Evolutionary conservation across 805 yeast species (phyloP).

Genomic region (Schwanniomyces pseudopolymorphus): DNA sequence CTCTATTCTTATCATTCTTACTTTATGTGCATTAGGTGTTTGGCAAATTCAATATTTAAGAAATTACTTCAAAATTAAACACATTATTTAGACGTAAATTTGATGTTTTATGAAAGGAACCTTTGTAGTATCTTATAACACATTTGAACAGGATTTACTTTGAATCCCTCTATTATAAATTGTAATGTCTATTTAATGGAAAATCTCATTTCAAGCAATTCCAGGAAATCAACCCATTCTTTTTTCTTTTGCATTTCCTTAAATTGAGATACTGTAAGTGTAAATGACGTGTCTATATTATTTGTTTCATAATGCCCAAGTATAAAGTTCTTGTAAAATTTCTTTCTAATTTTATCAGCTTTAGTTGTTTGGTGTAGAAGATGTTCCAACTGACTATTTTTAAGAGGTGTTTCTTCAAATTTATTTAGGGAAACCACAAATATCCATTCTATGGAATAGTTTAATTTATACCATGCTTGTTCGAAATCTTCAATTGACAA

Average conservation of each 20-base stretch:
- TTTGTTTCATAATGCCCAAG: neutral
- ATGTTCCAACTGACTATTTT: neutral
- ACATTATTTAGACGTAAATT: slow-evolving; percentile 49
- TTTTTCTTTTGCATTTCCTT: neutral
- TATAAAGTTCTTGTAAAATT: neutral
- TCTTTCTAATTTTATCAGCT: slow-evolving; percentile 4
- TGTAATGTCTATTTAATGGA: neutral
- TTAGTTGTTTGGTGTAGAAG: neutral
- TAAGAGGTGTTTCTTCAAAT: neutral
- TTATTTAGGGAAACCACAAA: slow-evolving; percentile 5
- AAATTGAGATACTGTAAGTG: neutral
- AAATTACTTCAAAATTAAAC: slow-evolving; percentile 86
- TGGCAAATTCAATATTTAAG: slow-evolving; percentile 94
- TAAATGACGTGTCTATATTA: neutral
- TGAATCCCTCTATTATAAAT: neutral
- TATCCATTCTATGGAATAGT: slow-evolving; percentile 23
- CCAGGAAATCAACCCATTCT: slow-evolving; percentile 4
- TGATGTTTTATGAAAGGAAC: neutral
- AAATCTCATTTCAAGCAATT: slow-evolving; percentile 2
- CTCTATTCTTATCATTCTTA: slow-evolving; percentile 64
- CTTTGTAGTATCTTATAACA: neutral
- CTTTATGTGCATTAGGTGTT: slow-evolving; percentile 75
- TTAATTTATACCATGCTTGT: slow-evolving; percentile 24
- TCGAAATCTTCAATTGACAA: slow-evolving; percentile 15
- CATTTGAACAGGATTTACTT: neutral